Evolutionary conservation across 2,329 filamentous ascomycete species (phyloP).

Genomic region (Cyphellophora europaea): DNA sequence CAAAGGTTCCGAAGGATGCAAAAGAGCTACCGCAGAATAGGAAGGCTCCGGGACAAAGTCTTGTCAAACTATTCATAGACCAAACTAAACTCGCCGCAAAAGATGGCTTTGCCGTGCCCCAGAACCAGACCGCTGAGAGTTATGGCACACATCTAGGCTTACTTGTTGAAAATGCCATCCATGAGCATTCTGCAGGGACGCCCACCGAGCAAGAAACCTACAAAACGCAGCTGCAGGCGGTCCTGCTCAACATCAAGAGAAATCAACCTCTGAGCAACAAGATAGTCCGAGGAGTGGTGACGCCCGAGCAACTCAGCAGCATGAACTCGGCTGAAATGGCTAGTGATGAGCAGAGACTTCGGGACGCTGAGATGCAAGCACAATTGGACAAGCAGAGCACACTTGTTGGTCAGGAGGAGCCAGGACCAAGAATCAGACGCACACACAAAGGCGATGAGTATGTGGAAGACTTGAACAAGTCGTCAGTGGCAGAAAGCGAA

Average conservation of each 20-base stretch:
- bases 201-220: slow-evolving; percentile 47
- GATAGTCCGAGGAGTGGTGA: slow-evolving; percentile 62
- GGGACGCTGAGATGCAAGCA: slow-evolving; percentile 45
- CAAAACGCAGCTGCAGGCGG: slow-evolving; percentile 58
- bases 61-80: slow-evolving; percentile 60
- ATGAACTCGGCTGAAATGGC: slow-evolving; percentile 91
- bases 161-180: slow-evolving; percentile 65
- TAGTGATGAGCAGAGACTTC: slow-evolving; percentile 72
- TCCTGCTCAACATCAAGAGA: slow-evolving; percentile 80
- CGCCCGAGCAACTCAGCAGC: slow-evolving; percentile 66
- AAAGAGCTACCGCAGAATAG: background rate
- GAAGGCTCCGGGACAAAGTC: slow-evolving; percentile 45
- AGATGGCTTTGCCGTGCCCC: slow-evolving; percentile 51
- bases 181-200: slow-evolving; percentile 41
- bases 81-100: slow-evolving; percentile 61
- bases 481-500: slow-evolving; percentile 32
- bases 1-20: slow-evolving; percentile 32
- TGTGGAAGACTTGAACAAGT: slow-evolving; percentile 61
- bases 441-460: slow-evolving; percentile 95
- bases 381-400: slow-evolving; percentile 60
- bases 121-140: slow-evolving; percentile 53
- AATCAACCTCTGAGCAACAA: slow-evolving; percentile 70
- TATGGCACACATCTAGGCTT: slow-evolving; percentile 64
- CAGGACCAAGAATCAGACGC: slow-evolving; percentile 68
- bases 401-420: slow-evolving; percentile 59